These are phyloP conservation scores for Eucalyptus curtisii DNA, from an alignment of 345 rosid species.

Conservation along the genomic window DNA sequence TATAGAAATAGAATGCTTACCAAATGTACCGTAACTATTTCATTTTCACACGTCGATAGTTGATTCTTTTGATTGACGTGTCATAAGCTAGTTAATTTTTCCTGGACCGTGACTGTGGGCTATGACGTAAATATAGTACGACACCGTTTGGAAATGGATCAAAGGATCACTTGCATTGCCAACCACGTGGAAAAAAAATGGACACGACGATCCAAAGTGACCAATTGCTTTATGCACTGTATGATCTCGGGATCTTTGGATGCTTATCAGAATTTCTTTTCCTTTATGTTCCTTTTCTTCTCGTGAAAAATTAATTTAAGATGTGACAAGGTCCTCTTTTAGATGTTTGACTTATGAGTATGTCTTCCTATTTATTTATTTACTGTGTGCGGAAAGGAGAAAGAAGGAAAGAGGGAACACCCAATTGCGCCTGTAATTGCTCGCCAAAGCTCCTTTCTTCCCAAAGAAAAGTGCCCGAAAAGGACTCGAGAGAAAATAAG, in stretches of 20 bases:
- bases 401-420: not conserved
- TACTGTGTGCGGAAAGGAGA: not conserved
- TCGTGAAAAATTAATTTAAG: not conserved
- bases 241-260: not conserved
- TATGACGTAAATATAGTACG: not conserved
- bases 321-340: not conserved
- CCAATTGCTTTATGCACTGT: not conserved
- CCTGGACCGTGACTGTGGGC: not conserved
- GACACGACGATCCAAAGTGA: not conserved
- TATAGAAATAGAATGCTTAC: accelerated
- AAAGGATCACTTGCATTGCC: not conserved
- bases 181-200: not conserved
- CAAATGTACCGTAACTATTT: not conserved
- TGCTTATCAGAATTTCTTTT: not conserved
- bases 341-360: not conserved
- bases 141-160: not conserved
- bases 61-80: not conserved
- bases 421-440: not conserved
- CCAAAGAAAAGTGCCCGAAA: not conserved
- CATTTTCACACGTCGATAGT: not conserved
- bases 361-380: not conserved
- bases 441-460: not conserved
- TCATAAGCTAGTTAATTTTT: not conserved
- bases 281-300: not conserved
- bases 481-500: not conserved